These are phyloP conservation scores for Plenodomus tracheiphilus DNA, from an alignment of 2,329 filamentous ascomycete species.

Conservation along the genomic window DNA sequence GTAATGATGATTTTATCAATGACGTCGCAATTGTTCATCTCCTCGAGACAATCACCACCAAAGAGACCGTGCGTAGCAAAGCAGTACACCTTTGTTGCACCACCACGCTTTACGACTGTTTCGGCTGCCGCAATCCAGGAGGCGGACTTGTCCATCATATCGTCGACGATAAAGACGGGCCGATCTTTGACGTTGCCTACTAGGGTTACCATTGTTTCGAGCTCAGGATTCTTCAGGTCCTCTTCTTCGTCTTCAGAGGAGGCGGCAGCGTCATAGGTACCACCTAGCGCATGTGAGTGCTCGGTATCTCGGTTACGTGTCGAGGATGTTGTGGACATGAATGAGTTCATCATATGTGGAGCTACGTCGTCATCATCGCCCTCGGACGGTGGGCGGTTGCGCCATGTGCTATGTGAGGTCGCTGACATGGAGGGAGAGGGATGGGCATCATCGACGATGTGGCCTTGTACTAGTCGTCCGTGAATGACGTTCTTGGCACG, in stretches of 20 bases:
- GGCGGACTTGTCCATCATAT: conserved; percentile 97
- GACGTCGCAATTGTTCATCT: conserved; percentile 89
- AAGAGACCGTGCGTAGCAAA: conserved; percentile 97
- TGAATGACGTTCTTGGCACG: conserved; percentile 88
- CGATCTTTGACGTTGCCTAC: conserved; percentile 90
- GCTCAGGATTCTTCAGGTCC: conserved; percentile 73
- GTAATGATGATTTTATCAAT: conserved; percentile 95
- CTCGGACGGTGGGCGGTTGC: conserved; percentile 48
- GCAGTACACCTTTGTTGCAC: conserved; percentile 92
- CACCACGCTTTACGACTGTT: conserved; percentile 90
- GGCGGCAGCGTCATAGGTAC: conserved; percentile 79
- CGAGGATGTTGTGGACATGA: conserved; percentile 78
- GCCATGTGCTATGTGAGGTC: conserved; percentile 61
- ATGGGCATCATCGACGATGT: conserved; percentile 93
- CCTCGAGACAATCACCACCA: conserved; percentile 83
- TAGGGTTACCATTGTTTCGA: conserved; percentile 96
- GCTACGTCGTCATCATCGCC: conserved; percentile 58
- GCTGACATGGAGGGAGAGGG: conserved; percentile 72
- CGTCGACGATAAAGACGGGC: conserved; percentile 92
- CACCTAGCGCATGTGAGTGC: conserved; percentile 75
- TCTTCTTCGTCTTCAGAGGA: conserved; percentile 93
- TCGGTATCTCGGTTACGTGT: conserved; percentile 39
- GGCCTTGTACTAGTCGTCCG: conserved; percentile 86
- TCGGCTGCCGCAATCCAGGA: conserved; percentile 98
- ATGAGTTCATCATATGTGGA: conserved; percentile 82